Evolutionary conservation across 495 filamentous ascomycete species (phyloP).

Genomic region (Tricharina praecox): DNA sequence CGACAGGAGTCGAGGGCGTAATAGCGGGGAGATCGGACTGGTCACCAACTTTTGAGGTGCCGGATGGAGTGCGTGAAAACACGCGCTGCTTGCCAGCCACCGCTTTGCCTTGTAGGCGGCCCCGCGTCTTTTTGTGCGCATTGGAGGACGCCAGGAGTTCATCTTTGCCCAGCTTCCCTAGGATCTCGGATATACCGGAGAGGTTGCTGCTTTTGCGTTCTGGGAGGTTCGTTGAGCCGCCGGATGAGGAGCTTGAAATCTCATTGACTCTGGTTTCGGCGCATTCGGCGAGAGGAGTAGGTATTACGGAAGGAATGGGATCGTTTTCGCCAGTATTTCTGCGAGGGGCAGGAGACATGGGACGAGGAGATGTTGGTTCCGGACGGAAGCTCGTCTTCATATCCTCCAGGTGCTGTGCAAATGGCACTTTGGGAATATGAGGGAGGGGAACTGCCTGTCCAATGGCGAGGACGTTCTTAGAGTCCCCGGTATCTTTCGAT

Average conservation of each 20-base stretch:
- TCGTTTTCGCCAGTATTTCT: too few species aligned
- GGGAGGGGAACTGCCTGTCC: too few species aligned
- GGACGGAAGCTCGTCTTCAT: too few species aligned
- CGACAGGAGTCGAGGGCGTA: neutral
- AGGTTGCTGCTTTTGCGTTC: constrained; percentile 4
- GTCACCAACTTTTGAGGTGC: constrained; percentile 3
- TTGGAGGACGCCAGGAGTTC: constrained; percentile 14
- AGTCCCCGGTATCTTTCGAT: too few species aligned
- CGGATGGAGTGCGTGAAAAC: constrained; percentile 16
- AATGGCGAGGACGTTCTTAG: too few species aligned
- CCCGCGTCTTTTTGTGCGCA: constrained; percentile 16
- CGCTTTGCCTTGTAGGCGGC: constrained; percentile 23
- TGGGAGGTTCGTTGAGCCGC: neutral
- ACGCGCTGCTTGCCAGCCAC: constrained; percentile 11
- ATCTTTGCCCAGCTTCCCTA: constrained; percentile 19
- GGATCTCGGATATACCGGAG: constrained; percentile 15
- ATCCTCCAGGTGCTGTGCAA: too few species aligned
- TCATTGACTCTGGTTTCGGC: constrained; percentile 1
- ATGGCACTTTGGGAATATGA: too few species aligned
- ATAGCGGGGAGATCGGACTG: constrained; percentile 1
- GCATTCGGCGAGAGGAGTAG: constrained; percentile 1
- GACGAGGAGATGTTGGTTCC: too few species aligned
- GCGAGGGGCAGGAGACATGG: too few species aligned
- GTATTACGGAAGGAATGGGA: constrained; percentile 8
- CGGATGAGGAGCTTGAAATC: neutral